Conservation (phyloP, 2,329 filamentous ascomycete species). For the Pseudocercospora fuligena region DNA sequence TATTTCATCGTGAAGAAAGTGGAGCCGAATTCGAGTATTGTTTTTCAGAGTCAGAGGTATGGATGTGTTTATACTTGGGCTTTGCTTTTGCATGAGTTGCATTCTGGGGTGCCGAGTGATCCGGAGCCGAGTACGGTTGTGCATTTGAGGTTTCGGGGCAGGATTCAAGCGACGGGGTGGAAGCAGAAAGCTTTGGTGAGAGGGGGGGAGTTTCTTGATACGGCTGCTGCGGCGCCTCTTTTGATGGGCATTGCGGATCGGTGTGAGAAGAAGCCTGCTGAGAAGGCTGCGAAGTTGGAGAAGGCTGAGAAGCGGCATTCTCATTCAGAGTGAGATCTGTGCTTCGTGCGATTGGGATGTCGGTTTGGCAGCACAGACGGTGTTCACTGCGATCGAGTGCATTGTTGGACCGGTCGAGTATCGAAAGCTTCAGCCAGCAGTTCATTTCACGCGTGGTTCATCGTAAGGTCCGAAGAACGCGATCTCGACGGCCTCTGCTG, state of each 20-base stretch:
- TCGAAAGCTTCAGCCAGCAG: neutral
- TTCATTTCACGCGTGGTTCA: constrained; percentile 22
- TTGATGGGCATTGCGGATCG: constrained; percentile 29
- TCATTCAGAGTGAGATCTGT: neutral
- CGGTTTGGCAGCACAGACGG: neutral
- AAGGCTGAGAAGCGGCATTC: constrained; percentile 3
- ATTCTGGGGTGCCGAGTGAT: constrained; percentile 1
- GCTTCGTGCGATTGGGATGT: neutral
- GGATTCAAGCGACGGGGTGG: constrained; percentile 28
- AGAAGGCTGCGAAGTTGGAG: constrained; percentile 12
- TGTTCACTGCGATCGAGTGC: neutral
- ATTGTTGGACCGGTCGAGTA: neutral
- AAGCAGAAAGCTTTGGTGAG: constrained; percentile 24
- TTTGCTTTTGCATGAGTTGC: constrained; percentile 27
- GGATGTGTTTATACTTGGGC: constrained; percentile 29
- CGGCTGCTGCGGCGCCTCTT: constrained; percentile 27
- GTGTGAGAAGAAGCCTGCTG: constrained; percentile 19
- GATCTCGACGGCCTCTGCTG: constrained; percentile 31
- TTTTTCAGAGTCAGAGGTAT: constrained; percentile 26
- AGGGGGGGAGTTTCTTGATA: constrained; percentile 27
- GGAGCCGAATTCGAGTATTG: constrained; percentile 16
- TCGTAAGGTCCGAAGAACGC: constrained; percentile 32
- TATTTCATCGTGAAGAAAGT: constrained; percentile 29
- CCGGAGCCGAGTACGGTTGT: constrained; percentile 22
- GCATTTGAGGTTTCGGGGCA: constrained; percentile 30